phyloP scores from a whole-genome alignment of 495 filamentous ascomycete genomes.

The Neurospora cerealis region DNA sequence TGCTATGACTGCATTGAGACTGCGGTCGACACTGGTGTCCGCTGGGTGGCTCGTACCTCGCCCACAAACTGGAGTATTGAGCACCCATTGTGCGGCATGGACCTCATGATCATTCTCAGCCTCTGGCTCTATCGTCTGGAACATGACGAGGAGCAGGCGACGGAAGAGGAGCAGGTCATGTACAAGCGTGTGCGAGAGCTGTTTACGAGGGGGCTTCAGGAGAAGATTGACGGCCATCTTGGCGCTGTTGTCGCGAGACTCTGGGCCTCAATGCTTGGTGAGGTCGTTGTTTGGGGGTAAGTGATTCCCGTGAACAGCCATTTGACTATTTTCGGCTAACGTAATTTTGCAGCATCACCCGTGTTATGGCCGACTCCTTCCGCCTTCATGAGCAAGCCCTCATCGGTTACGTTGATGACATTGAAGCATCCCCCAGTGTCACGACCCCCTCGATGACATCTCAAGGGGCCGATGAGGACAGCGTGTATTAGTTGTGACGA shows the following conservation, averaged over 20 bases:
- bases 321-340: conserved; percentile 35
- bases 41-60: conserved; percentile 94
- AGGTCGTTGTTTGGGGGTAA: conserved; percentile 96
- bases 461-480: conserved; percentile 49
- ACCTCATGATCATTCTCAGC: conserved; percentile 97
- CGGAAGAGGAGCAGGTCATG: conserved; percentile 83
- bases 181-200: conserved; percentile 90
- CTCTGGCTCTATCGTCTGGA: conserved; percentile 98
- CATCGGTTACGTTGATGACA: conserved; percentile 81
- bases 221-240: conserved; percentile 59
- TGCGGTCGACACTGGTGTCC: conserved; percentile 85
- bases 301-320: conserved; percentile 17
- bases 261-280: conserved; percentile 97
- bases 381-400: conserved; percentile 92
- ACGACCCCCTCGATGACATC: conserved; percentile 54
- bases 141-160: conserved; percentile 93
- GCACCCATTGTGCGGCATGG: conserved; percentile 91
- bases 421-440: conserved; percentile 45
- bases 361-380: conserved; percentile 97
- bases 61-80: conserved; percentile 99
- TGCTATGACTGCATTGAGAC: conserved; percentile 98
- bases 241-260: conserved; percentile 88
- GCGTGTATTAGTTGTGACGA: conserved; percentile 45
- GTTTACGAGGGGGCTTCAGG: conserved; percentile 81
- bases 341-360: conserved; percentile 63